Evolutionary conservation across 2,329 filamentous ascomycete species (phyloP), one percentile per base, ranked within the genome.

Genomic region (Venturia pyrina): DNA sequence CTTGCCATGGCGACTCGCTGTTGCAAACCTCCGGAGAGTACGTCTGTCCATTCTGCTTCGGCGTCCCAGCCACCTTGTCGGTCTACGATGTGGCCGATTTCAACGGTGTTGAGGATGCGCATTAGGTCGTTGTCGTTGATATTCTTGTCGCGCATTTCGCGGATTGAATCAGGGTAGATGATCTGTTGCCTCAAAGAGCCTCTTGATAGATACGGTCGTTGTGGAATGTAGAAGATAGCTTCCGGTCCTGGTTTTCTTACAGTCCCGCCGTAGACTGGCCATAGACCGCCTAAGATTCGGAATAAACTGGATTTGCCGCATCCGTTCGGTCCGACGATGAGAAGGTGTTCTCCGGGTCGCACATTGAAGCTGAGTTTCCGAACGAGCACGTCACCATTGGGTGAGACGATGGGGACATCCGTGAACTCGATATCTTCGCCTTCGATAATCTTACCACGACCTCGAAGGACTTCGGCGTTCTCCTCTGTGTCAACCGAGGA

Each of bases 171-270:
- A 0, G 95, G 95, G 77, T 99, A 99, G 67, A 95, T 96, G 71
- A 99, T 92, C 73, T 99, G 95, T 75, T 98, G 92, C 48, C 95
- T 88, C n/a, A 99, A 85, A 1, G 90, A 92, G 28, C 95, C 95
- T 64, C 91, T 87, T 17, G 90, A 95, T 1, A 99, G 84, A 74
- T 99, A 99, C 0, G 95, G 95, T 1, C 95, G 87, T 74, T 99
- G 95, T 0, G 95, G 95, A 69, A 99, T 96, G 79, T 99, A 99
- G 79, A 98, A 99, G 74, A 99, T 98, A 74, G 95, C 89, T 70
- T 90, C 87, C 72, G 93, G 95, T 1, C 90, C 87, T 1, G 95
- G 95, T 76, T 98, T 98, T 72, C 91, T 84, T 24, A 99, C 95
- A 0, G 86, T 91, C 63, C 95, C 95, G 69, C 95, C 93, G 76